These are phyloP conservation scores for Clathrospora elynae DNA, from an alignment of 2,329 filamentous ascomycete species.

Conservation along the genomic window DNA sequence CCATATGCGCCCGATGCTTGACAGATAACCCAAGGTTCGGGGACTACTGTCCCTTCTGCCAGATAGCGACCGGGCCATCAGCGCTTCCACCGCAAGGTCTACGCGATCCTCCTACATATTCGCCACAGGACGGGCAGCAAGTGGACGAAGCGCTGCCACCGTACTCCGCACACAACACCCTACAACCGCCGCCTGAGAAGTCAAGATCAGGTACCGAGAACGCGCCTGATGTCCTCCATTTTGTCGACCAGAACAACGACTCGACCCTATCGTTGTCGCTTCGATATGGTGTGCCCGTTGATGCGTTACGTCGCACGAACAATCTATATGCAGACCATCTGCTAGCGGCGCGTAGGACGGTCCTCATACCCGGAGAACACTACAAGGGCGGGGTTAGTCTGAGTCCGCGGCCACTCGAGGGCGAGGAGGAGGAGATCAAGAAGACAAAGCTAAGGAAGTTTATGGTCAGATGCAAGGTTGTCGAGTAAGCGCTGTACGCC, in stretches of 20 bases:
- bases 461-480: constrained; percentile 79
- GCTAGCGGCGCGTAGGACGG: constrained; percentile 68
- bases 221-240: constrained; percentile 73
- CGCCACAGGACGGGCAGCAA: constrained; percentile 45
- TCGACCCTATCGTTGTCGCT: constrained; percentile 71
- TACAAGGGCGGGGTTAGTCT: constrained; percentile 71
- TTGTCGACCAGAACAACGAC: constrained; percentile 72
- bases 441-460: constrained; percentile 74
- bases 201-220: constrained; percentile 32
- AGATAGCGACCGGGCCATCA: constrained; percentile 67
- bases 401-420: constrained; percentile 72
- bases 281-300: constrained; percentile 70
- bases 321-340: constrained; percentile 74
- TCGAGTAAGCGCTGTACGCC: constrained; percentile 62
- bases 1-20: constrained; percentile 74
- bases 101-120: constrained; percentile 70
- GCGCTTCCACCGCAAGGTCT: constrained; percentile 65
- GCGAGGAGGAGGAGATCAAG: constrained; percentile 73
- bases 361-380: constrained; percentile 72
- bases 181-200: constrained; percentile 42
- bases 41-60: constrained; percentile 74
- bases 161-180: constrained; percentile 47
- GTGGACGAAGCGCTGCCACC: constrained; percentile 52
- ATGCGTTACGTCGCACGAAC: constrained; percentile 68
- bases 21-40: constrained; percentile 71